Evolutionary conservation across 352 stramenopile species (phyloP), one percentile per base, ranked within the genome.

Genomic region (Phytophthora colocasiae): DNA sequence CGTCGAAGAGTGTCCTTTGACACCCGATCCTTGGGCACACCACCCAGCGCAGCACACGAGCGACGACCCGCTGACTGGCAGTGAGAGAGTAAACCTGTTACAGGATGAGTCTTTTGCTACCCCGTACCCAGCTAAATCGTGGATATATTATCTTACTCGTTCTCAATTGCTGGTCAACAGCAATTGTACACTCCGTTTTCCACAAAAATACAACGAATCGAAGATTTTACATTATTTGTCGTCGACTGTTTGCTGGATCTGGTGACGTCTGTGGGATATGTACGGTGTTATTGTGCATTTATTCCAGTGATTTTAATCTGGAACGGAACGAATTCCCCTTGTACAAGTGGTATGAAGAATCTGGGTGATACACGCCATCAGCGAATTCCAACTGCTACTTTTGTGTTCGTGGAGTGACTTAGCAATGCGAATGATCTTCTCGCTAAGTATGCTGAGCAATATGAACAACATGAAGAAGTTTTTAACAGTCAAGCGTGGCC

Each of bases 101-200:
- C n/a, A n/a, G n/a, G n/a, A 47, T 54, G 29, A 27, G 47, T 54
- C n/a, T 54, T 9, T 41, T 54, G 22, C 17, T 54, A 10, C 47
- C 47, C 2, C 47, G 47, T 5, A 54, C 27, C 15, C 14, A 41
- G 50, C 49, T 80, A 17, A 71, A 80, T 15, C 52, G 71, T 22
- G 55, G 71, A 7, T 74, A 71, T 22, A 58, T 69, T 3, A 22
- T 8, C 0, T 31, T 77, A 12, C 36, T 80, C 3, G 52, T 72
- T 26, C 34, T 72, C 11, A 77, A 77, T 48, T 75, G 68, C 41
- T 77, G 66, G 67, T 69, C 50, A 1, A 54, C 65, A 6, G 61
- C 63, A 15, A 52, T 69, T 4, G 36, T 79, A 3, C 53, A 75
- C 19, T 59, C 63, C 1, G n/a, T 66, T 17, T 75, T 69, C n/a